These are phyloP conservation scores for Epichloe aotearoae DNA, from an alignment of 2,329 filamentous ascomycete species.

Conservation along the genomic window DNA sequence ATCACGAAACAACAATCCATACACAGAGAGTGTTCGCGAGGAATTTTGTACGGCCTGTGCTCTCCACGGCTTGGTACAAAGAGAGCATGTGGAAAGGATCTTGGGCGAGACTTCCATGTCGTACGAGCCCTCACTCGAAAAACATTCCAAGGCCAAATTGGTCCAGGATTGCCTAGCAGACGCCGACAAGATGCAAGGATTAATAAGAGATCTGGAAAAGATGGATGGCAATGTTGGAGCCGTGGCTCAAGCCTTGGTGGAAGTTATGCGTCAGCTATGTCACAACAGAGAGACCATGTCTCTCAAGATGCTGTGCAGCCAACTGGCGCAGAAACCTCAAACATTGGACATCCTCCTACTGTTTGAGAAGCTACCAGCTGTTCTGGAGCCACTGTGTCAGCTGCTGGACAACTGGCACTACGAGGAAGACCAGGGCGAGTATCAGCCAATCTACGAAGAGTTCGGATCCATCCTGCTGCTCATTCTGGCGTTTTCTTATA, in stretches of 20 bases:
- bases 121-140: constrained; percentile 58
- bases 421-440: constrained; percentile 72
- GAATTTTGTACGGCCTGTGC: constrained; percentile 87
- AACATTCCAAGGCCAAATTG: constrained; percentile 65
- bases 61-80: constrained; percentile 70
- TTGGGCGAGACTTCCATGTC: constrained; percentile 77
- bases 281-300: constrained; percentile 65
- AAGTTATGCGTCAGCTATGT: constrained; percentile 59
- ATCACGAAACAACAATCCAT: constrained; percentile 41
- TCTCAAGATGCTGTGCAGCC: constrained; percentile 60
- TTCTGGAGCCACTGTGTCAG: constrained; percentile 61
- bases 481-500: constrained; percentile 60
- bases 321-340: constrained; percentile 58
- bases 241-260: constrained; percentile 63
- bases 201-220: constrained; percentile 72
- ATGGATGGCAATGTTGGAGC: constrained; percentile 88
- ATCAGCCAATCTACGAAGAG: constrained; percentile 76
- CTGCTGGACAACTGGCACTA: constrained; percentile 69
- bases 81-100: constrained; percentile 64
- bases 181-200: constrained; percentile 57
- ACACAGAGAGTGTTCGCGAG: constrained; percentile 45
- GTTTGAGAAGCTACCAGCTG: constrained; percentile 56
- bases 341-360: constrained; percentile 63
- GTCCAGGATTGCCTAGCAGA: constrained; percentile 67
- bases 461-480: constrained; percentile 67